phyloP scores from a whole-genome alignment of 2,329 filamentous ascomycete genomes.

The Fusarium globosum region DNA sequence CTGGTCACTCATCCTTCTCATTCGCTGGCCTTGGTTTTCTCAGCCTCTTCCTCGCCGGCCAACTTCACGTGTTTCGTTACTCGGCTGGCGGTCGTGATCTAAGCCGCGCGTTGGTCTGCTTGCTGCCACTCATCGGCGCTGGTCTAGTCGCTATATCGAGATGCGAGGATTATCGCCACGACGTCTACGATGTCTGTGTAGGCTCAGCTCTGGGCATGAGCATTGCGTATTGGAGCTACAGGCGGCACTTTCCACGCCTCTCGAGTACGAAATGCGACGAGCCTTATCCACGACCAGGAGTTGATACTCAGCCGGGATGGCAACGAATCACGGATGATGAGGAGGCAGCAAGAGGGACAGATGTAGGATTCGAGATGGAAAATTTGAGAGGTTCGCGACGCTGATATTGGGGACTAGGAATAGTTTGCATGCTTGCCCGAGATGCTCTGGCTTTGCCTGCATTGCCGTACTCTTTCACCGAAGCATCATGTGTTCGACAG shows the following conservation, averaged over 20 bases:
- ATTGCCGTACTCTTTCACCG: constrained; percentile 19
- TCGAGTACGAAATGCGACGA: constrained; percentile 64
- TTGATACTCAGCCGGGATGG: constrained; percentile 51
- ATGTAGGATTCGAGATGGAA: constrained; percentile 55
- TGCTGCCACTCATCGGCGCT: constrained; percentile 70
- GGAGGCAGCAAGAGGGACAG: constrained; percentile 52
- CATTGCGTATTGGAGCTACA: constrained; percentile 74
- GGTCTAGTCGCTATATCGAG: constrained; percentile 75
- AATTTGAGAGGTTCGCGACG: constrained; percentile 39
- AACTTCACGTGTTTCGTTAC: constrained; percentile 68
- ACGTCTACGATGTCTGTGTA: constrained; percentile 75
- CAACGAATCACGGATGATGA: constrained; percentile 65
- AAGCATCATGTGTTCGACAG: not conserved
- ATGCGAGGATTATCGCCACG: constrained; percentile 77
- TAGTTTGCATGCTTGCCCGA: constrained; percentile 34
- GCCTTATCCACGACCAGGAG: constrained; percentile 63
- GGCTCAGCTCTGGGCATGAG: constrained; percentile 70
- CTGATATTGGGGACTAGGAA: constrained; percentile 44
- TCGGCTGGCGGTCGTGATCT: constrained; percentile 61
- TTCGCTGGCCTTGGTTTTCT: constrained; percentile 84
- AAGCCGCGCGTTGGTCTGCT: constrained; percentile 65
- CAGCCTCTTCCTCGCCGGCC: constrained; percentile 75
- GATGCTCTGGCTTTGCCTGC: constrained; percentile 11
- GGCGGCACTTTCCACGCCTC: constrained; percentile 70
- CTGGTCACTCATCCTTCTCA: constrained; percentile 81